Evolutionary conservation across 2,329 filamentous ascomycete species (phyloP).

Genomic region (Tolypocladium amazonense): DNA sequence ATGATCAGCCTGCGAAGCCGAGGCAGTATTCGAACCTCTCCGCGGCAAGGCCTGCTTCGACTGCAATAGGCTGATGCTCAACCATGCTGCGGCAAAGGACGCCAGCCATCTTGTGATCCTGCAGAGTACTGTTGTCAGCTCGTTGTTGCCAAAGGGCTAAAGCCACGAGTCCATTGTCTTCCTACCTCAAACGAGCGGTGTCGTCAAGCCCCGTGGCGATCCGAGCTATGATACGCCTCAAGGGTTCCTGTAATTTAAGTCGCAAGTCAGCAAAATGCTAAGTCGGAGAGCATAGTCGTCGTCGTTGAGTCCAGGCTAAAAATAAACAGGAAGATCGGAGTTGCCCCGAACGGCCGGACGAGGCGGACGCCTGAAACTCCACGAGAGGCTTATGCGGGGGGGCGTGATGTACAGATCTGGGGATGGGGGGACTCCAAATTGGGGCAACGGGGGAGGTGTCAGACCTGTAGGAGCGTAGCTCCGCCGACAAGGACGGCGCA

Average conservation of each 20-base stretch:
- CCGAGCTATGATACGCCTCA: slow-evolving; percentile 17
- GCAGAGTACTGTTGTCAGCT: not conserved
- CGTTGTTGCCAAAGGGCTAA: not conserved
- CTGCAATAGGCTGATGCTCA: slow-evolving; percentile 46
- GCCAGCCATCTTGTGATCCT: slow-evolving; percentile 49
- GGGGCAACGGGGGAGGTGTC: slow-evolving; percentile 8
- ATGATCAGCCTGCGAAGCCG: not conserved
- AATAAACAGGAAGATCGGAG: not conserved
- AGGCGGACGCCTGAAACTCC: not conserved
- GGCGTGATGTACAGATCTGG: not conserved
- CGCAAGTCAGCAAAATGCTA: slow-evolving; percentile 4
- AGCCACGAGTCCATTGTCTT: not conserved
- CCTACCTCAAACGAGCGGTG: slow-evolving; percentile 16
- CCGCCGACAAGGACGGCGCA: slow-evolving; percentile 51
- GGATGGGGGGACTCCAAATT: not conserved
- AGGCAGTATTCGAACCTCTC: slow-evolving; percentile 11
- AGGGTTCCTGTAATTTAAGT: slow-evolving; percentile 14
- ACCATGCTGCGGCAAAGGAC: slow-evolving; percentile 47
- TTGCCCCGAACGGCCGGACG: not conserved
- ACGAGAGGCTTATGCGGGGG: not conserved
- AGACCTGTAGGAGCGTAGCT: slow-evolving; percentile 49
- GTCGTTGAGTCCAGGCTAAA: not conserved
- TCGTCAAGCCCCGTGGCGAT: slow-evolving; percentile 11
- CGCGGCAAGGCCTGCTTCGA: slow-evolving; percentile 30
- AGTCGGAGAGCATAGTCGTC: not conserved